Base-by-base conservation (phyloP, 164 flowering plant genomes). In the Warburgia ugandensis region DNA sequence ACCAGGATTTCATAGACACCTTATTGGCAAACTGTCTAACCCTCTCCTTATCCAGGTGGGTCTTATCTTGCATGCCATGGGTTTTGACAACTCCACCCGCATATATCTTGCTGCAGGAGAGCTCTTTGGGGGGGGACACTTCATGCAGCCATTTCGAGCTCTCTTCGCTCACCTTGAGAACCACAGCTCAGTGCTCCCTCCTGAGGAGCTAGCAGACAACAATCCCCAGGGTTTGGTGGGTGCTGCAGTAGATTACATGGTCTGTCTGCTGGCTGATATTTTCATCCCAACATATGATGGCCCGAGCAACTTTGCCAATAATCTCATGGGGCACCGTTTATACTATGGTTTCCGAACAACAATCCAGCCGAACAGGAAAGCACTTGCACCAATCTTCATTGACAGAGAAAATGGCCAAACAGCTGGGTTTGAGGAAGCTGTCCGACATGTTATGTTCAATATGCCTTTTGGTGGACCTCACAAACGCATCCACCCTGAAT, bases 271-370 rank as follows among this genome's bases (percentile, higher is more conserved):
- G 6, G 74, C 99, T 1, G 94, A 92, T 68, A 81, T 92, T 48
- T 92, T 92, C 63, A 77, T 92, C 91, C 95, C 99, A 27, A 92
- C 99, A 28, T 92, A 92, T 67, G 99, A 92, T 64, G 99, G 99
- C 45, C 99, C 99, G 10, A 92, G 99, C 80, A 88, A 92, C 74
- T 92, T 92, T 47, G 99, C 99, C 51, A 91, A 92, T 74, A 92
- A 92, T 63, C 85, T 92, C 56, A 74, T 92, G 52, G 99, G 99
- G 10, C 99, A 92, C 62, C 86, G 99, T 22, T 81, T 86, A 13
- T 92, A 92, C 63, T 86, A 82, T 65, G 97, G 99, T 45, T 88
- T 92, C 59, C 84, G 99, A 22, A 88, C 99, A 12, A 76, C 75
- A 32, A 67, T 92, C 33, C 75, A 73, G 38, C 97, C 99, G 20